Conservation (phyloP, 2,329 filamentous ascomycete species). For the Penicillium sp. region DNA sequence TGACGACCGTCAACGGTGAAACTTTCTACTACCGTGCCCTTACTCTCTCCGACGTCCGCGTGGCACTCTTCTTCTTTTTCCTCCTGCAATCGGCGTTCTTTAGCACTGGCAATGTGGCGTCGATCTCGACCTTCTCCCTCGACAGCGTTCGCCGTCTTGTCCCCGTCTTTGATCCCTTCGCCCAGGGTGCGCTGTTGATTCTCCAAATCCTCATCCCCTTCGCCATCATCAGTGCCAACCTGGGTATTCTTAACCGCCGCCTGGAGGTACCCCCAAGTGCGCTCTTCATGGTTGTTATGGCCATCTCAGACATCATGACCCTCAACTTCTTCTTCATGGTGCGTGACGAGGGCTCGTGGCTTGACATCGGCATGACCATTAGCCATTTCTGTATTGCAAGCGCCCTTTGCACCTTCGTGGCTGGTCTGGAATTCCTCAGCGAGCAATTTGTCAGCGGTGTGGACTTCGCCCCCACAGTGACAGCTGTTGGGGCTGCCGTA, state of each 20-base stretch:
- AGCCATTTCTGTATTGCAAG: slow-evolving; percentile 94
- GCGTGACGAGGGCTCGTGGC: slow-evolving; percentile 91
- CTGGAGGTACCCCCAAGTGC: slow-evolving; percentile 82
- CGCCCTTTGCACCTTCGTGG: slow-evolving; percentile 84
- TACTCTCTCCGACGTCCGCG: slow-evolving; percentile 76
- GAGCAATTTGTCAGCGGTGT: slow-evolving; percentile 79
- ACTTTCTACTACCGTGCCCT: slow-evolving; percentile 60
- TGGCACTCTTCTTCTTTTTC: slow-evolving; percentile 92
- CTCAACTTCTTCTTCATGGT: slow-evolving; percentile 98
- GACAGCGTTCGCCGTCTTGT: slow-evolving; percentile 85
- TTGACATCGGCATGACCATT: slow-evolving; percentile 96
- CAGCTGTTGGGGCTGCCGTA: slow-evolving; percentile 17
- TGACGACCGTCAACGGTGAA: slow-evolving; percentile 32
- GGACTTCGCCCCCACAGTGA: slow-evolving; percentile 47
- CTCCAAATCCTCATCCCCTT: slow-evolving; percentile 93
- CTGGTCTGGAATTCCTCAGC: slow-evolving; percentile 79
- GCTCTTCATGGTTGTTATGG: slow-evolving; percentile 92
- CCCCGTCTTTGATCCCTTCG: slow-evolving; percentile 90
- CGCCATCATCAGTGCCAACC: slow-evolving; percentile 82
- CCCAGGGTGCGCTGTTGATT: slow-evolving; percentile 79
- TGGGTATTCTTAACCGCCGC: slow-evolving; percentile 85
- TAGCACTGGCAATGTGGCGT: slow-evolving; percentile 93
- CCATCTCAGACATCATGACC: slow-evolving; percentile 84
- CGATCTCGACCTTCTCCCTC: slow-evolving; percentile 86
- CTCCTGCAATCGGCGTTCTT: slow-evolving; percentile 95